Evolutionary conservation across 176 grass and related monocot genomes (phyloP).

Genomic region (Eleusine indica): DNA sequence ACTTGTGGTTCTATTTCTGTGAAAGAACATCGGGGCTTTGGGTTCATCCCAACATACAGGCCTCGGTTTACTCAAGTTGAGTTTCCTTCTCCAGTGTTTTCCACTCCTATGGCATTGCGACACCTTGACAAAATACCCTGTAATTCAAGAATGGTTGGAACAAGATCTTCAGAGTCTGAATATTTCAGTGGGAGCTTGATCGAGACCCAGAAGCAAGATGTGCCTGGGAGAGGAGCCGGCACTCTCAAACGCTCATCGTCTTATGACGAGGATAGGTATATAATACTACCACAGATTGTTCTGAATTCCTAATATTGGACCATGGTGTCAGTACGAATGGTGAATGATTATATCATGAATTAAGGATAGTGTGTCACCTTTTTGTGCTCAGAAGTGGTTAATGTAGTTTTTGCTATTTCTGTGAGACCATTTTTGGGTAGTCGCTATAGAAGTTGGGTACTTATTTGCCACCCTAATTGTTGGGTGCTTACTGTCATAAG

Average conservation of each 20-base stretch:
- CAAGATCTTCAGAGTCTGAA: conserved; percentile 62
- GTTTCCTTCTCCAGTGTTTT: conserved; percentile 71
- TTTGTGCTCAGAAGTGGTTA: background rate
- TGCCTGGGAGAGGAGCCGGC: conserved; percentile 42
- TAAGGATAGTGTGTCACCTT: conserved; percentile 12
- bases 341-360: conserved; percentile 18
- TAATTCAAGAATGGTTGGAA: conserved; percentile 52
- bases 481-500: conserved; percentile 3
- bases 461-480: background rate
- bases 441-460: conserved; percentile 8
- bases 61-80: conserved; percentile 81
- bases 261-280: conserved; percentile 81
- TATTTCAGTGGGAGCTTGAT: conserved; percentile 63
- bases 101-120: conserved; percentile 56
- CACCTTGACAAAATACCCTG: conserved; percentile 60
- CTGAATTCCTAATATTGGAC: conserved; percentile 15
- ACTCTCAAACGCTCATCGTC: conserved; percentile 59
- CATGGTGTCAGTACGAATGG: conserved; percentile 14
- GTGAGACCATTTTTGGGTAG: conserved; percentile 4
- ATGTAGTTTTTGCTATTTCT: background rate
- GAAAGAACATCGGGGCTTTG: conserved; percentile 84
- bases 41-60: conserved; percentile 74
- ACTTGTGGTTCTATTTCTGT: conserved; percentile 90
- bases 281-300: conserved; percentile 12
- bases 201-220: conserved; percentile 57